Conservation (phyloP, 225 moss, liverwort and hornwort genomes). For the Anthoceros angustus region DNA sequence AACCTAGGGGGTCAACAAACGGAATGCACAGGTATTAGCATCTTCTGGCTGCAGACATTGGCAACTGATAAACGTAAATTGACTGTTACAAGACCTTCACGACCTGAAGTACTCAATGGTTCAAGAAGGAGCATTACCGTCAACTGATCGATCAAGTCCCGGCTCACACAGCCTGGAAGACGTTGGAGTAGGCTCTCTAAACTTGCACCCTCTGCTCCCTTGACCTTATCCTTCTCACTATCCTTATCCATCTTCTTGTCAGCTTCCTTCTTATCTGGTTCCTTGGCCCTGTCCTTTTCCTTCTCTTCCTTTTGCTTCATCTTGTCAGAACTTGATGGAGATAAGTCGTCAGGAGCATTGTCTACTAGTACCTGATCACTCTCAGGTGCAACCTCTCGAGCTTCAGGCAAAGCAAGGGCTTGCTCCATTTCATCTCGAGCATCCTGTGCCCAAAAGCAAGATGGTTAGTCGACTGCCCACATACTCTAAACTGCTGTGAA, state of each 20-base stretch:
- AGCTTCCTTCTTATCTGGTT: conserved; percentile 49
- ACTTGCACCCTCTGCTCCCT: conserved; percentile 89
- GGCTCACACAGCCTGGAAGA: conserved; percentile 95
- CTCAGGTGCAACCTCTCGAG: conserved; percentile 20
- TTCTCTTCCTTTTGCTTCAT: conserved; percentile 56
- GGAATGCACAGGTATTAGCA: not conserved
- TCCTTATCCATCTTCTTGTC: conserved; percentile 80
- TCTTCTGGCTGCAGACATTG: not conserved
- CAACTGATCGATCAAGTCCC: conserved; percentile 94
- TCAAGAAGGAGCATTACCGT: conserved; percentile 28
- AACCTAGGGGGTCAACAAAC: conserved; percentile 25
- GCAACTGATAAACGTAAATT: no score
- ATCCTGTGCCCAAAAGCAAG: not conserved
- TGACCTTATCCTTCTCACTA: conserved; percentile 61
- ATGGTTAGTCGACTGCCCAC: not conserved
- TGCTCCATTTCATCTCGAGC: conserved; percentile 4
- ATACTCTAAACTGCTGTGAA: not conserved
- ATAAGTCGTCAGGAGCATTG: conserved; percentile 24
- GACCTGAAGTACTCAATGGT: not conserved
- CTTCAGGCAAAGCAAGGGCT: not conserved
- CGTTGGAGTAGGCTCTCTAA: conserved; percentile 92
- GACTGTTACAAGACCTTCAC: no score
- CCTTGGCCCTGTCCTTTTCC: conserved; percentile 39
- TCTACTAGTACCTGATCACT: conserved; percentile 20
- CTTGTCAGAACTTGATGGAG: conserved; percentile 30